Evolutionary conservation across 2,329 filamentous ascomycete genomes (phyloP).

Genomic region (Monilinia polystroma): DNA sequence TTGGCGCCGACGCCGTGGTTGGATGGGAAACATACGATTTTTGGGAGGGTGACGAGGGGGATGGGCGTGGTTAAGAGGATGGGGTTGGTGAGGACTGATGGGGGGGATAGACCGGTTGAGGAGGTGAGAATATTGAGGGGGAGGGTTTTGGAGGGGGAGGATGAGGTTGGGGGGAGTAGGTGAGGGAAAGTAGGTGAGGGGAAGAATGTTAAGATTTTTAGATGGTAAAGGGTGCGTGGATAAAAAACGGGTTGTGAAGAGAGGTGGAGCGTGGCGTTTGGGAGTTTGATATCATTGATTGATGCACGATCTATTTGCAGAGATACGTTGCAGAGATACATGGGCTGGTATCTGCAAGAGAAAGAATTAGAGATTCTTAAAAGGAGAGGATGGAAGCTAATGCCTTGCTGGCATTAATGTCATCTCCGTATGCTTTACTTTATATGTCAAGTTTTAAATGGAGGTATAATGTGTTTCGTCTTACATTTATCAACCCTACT

Average conservation of each 20-base stretch:
- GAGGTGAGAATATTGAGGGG: conserved; percentile 79
- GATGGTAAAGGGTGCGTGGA: too few species aligned
- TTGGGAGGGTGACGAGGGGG: conserved; percentile 83
- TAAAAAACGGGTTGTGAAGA: neutral
- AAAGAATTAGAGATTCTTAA: too few species aligned
- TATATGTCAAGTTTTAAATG: too few species aligned
- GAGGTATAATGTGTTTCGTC: too few species aligned
- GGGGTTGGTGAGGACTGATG: conserved; percentile 80
- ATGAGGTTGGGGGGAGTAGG: neutral
- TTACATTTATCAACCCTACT: too few species aligned
- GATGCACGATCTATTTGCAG: too few species aligned
- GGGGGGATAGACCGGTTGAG: conserved; percentile 76
- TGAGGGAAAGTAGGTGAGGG: neutral
- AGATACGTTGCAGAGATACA: too few species aligned
- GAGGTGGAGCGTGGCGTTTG: neutral
- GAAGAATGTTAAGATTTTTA: too few species aligned
- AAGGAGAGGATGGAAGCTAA: too few species aligned
- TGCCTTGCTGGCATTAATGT: too few species aligned
- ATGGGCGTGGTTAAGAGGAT: conserved; percentile 83
- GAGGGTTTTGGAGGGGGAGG: conserved; percentile 62
- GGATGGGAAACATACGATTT: conserved; percentile 96
- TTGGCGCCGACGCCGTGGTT: conserved; percentile 93
- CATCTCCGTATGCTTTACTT: too few species aligned
- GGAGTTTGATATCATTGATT: neutral
- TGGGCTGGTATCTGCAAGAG: too few species aligned